A percentile compares a stretch with the other conserved stretches of the same genome.
phyloP scores from a whole-genome alignment of 768 basidiomycete genomes.

The Cyathus striatus region DNA sequence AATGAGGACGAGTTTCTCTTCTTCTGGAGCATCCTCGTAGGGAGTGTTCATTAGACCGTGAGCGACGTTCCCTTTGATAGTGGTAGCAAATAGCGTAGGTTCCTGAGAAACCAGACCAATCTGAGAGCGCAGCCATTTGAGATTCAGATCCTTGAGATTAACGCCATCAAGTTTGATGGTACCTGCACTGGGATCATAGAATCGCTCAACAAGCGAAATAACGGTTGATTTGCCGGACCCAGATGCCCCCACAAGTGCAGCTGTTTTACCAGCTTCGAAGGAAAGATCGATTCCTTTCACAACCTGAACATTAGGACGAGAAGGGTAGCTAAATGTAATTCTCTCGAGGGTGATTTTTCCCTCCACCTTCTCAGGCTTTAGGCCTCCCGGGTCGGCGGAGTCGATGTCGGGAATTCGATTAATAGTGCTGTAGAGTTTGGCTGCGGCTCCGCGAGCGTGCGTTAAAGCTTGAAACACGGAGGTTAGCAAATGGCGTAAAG shows the following conservation, averaged over 20 bases:
- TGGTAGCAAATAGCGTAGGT: slow-evolving; percentile 80
- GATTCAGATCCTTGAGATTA: slow-evolving; percentile 69
- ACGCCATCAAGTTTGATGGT: slow-evolving; percentile 68
- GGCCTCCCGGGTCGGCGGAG: slow-evolving; percentile 61
- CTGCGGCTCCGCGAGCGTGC: slow-evolving; percentile 83
- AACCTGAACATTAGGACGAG: slow-evolving; percentile 75
- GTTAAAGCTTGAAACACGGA: slow-evolving; percentile 58
- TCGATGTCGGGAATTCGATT: slow-evolving; percentile 86
- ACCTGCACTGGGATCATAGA: slow-evolving; percentile 78
- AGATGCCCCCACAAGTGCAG: slow-evolving; percentile 74
- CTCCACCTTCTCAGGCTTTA: slow-evolving; percentile 58
- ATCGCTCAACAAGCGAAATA: slow-evolving; percentile 77
- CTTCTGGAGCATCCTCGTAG: slow-evolving; percentile 63
- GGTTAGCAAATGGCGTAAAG: slow-evolving; percentile 26
- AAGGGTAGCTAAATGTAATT: slow-evolving; percentile 83
- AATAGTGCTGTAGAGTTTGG: slow-evolving; percentile 84
- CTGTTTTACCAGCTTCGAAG: slow-evolving; percentile 75
- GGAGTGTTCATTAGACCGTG: slow-evolving; percentile 79
- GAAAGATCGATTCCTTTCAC: slow-evolving; percentile 62
- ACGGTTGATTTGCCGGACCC: slow-evolving; percentile 79
- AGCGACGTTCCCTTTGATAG: slow-evolving; percentile 77
- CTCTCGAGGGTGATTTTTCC: slow-evolving; percentile 75
- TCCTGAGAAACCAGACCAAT: slow-evolving; percentile 90
- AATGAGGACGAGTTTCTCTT: slow-evolving; percentile 71
- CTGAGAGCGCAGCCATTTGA: slow-evolving; percentile 83